Base-by-base conservation (phyloP, 2,329 filamentous ascomycete genomes). In the Purpureocillium lavendulum region DNA sequence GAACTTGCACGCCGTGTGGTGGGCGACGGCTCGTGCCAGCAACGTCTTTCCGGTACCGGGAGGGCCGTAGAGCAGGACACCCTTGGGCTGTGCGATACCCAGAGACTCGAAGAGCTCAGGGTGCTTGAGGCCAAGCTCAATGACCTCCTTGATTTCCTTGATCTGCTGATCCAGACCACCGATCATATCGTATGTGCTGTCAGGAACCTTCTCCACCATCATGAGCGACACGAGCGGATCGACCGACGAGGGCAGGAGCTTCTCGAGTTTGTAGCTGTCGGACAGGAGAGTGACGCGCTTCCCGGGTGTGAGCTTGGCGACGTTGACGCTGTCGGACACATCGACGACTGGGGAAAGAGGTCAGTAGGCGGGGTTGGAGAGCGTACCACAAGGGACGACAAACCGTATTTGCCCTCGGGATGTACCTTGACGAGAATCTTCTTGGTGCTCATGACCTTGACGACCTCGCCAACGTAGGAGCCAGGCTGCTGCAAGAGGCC, bases 111-210 rank as follows among this genome's bases (percentile, higher is more conserved):
- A 98, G 29, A 98, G 80, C 67, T 98, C 92, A 6, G 92, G 92
- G 64, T 98, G 92, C 72, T 97, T 96, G 47, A 98, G 79, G 49
- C 92, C 92, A 33, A 98, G 82, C 71, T 98, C 92, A 62, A 98
- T 97, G 55, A 98, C 92, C 68, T 98, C 92, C 70, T 98, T 98
- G 74, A 98, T 98, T 63, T 98, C 92, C 71, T 98, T 97, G 71
- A 98, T 97, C 62, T 98, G 92, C 64, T 98, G 90, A 61, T 98
- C 92, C 46, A 98, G 71, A 51, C 92, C 92, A 67, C 92, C 92
- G 62, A 98, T 98, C 92, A 98, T 98, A 69, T 98, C 92, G 73
- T 98, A 98, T 60, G 92, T 98, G 70, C 88, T 96, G 73, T 98
- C 92, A 13, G 92, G 92, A 13, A 98, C 92, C 75, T 98, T 98